Evolutionary conservation across 495 filamentous ascomycete species (phyloP).

Genomic region (Baudoinia panamericana): DNA sequence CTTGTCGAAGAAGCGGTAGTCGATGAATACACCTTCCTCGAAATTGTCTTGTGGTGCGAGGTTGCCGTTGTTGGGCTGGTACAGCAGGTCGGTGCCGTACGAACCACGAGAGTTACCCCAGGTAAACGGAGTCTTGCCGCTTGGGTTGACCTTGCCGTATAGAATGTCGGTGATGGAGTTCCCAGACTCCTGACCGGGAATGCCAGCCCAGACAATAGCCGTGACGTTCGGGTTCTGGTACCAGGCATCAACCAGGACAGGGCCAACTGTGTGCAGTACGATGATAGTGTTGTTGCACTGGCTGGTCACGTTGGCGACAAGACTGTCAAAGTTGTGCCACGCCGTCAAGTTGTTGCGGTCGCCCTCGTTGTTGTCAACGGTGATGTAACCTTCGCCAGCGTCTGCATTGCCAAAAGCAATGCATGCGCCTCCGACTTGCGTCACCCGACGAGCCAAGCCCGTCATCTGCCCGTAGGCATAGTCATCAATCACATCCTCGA

Average conservation of each 20-base stretch:
- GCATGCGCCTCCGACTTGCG: slow-evolving; percentile 37
- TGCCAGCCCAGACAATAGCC: slow-evolving; percentile 83
- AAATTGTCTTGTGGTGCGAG: slow-evolving; percentile 68
- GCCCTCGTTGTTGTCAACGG: slow-evolving; percentile 69
- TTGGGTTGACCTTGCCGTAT: slow-evolving; percentile 78
- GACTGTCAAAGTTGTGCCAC: slow-evolving; percentile 66
- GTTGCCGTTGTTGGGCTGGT: slow-evolving; percentile 57
- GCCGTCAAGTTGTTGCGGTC: slow-evolving; percentile 90
- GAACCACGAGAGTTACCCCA: slow-evolving; percentile 59
- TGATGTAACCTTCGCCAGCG: slow-evolving; percentile 77
- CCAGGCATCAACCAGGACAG: slow-evolving; percentile 66
- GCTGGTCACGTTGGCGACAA: slow-evolving; percentile 64
- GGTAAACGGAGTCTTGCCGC: slow-evolving; percentile 78
- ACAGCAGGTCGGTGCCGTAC: slow-evolving; percentile 65
- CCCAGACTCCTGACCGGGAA: slow-evolving; percentile 86
- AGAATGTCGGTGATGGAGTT: slow-evolving; percentile 84
- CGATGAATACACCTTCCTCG: slow-evolving; percentile 78
- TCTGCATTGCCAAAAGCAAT: slow-evolving; percentile 86
- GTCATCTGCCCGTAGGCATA: slow-evolving; percentile 49
- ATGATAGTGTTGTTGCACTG: slow-evolving; percentile 85
- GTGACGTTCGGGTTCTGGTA: slow-evolving; percentile 83
- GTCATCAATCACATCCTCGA: slow-evolving; percentile 68
- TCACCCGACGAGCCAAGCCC: slow-evolving; percentile 50
- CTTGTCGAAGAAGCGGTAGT: slow-evolving; percentile 85
- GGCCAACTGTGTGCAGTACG: slow-evolving; percentile 72